Evolutionary conservation across 2,329 filamentous ascomycete species (phyloP), one percentile per base, ranked within the genome.

Genomic region (Annulohypoxylon truncatum): DNA sequence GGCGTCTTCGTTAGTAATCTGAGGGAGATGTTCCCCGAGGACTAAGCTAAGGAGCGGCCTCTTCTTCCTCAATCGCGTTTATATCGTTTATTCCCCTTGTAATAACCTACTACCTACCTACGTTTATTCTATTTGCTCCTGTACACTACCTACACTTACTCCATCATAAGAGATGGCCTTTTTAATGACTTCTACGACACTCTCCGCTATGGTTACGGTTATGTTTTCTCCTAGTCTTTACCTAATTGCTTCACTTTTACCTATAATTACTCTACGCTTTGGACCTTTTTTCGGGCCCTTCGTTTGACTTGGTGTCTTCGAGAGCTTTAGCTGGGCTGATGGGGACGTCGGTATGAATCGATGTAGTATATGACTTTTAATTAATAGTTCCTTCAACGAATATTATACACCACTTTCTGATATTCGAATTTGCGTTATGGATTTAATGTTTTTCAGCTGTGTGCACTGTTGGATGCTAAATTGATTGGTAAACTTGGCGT

Each of bases 1-100:
- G 88, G 88, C 70, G 83, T 80, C 3, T 99, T 98, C 80, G 85
- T 97, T 29, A 97, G 93, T 72, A 98, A 97, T 77, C 75, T 87
- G 29, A 79, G 80, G 71, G 92, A 96, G 72, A 89, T 94, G 74
- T 97, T 94, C 78, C 95, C 95, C 0, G 91, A 97, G 75, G 93
- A 96, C 79, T 97, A 71, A 78, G 20, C 12, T 31, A 8, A 26
- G 26, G 12, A 12, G 10, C 24, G n/a, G 3, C 22, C 9, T 42
- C 18, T 35, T n/a, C 22, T 26, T 29, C 31, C 6, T 1, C n/a
- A 18, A 42, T 35, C 4, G 15, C 33, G 33, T 35, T 35, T 35
- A 15, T n/a, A n/a, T n/a, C n/a, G n/a, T n/a, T n/a, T n/a, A n/a
- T n/a, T n/a, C n/a, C n/a, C 8, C n/a, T 38, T 18, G 33, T 35